These are phyloP conservation scores for Drosera spatulata DNA, from an alignment of 179 eudicot genomes.

Conservation along the genomic window DNA sequence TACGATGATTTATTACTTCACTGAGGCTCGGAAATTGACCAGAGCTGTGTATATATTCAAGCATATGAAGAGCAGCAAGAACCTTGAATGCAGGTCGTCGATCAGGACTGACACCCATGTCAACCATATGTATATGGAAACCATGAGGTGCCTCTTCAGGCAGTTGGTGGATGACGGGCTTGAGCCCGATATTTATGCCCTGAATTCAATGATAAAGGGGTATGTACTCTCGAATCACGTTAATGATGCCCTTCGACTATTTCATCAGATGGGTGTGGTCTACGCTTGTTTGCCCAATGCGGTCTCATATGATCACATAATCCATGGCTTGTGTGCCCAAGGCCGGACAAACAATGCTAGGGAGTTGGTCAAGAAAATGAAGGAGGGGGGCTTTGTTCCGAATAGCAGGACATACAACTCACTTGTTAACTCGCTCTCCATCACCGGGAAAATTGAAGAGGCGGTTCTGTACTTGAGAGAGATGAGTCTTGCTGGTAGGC, in stretches of 20 bases:
- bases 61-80: constrained; percentile 46
- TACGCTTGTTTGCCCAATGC: constrained; percentile 56
- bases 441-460: constrained; percentile 62
- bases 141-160: constrained; percentile 58
- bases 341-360: constrained; percentile 65
- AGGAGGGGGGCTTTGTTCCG: constrained; percentile 52
- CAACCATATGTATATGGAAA: constrained; percentile 71
- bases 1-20: constrained; percentile 60
- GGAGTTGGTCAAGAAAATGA: constrained; percentile 52
- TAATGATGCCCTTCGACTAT: constrained; percentile 73
- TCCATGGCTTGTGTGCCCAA: constrained; percentile 81
- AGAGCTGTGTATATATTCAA: constrained; percentile 62
- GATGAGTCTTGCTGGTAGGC: constrained; percentile 38
- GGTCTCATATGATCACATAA: constrained; percentile 56
- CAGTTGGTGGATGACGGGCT: constrained; percentile 71
- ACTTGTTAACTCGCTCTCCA: constrained; percentile 58
- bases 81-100: constrained; percentile 52
- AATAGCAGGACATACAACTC: constrained; percentile 66
- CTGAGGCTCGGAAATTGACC: constrained; percentile 54
- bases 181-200: constrained; percentile 57
- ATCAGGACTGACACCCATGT: constrained; percentile 46
- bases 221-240: constrained; percentile 79
- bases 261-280: constrained; percentile 75
- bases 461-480: constrained; percentile 58
- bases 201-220: constrained; percentile 80